Evolutionary conservation across 176 grass and related monocot genomes (phyloP), one percentile per base, ranked within the genome.

Genomic region (Carex cristatella): DNA sequence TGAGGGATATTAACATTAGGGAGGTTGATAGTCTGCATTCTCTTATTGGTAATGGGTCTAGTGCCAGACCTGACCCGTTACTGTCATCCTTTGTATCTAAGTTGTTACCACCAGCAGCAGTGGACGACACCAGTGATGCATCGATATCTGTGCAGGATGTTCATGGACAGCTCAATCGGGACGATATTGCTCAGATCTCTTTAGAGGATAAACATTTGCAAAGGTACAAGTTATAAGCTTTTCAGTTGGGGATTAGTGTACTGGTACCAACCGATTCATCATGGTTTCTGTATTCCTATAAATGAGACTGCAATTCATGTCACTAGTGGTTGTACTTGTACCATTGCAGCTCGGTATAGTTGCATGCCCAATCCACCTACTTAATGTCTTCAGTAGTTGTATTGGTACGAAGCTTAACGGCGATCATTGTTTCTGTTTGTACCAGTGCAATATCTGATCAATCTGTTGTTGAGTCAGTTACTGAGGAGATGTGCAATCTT

Each of bases 81-180:
- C 54, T 81, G 31, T 81, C 78, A 51, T 81, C 78, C 55, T 81
- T 81, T 61, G 78, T 81, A 33, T 81, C 78, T 60, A 81, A 81
- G 31, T 40, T 70, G 37, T n/a, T 44, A 44, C 31, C 54, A 37
- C 54, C 76, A 16, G 51, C 38, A 54, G 10, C 14, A 1, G 32
- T 5, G 15, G 78, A 61, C 0, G 78, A 81, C 28, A 51, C 31
- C 3, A 57, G 63, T 40, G 56, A 61, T 81, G 78, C 31, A 40
- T 62, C 54, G 56, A 18, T 14, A 18, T 61, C 54, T 11, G 78
- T 81, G 56, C 78, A 60, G 10, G 78, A 60, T 14, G 31, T 81
- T 32, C 55, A 38, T 62, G 57, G 59, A 60, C 55, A 81, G 78
- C 54, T 56, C 12, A n/a, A 81, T 61, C 32, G 18, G 54, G 74